phyloP scores from a whole-genome alignment of 495 filamentous ascomycete species.

The Talaromyces stipitatus region DNA sequence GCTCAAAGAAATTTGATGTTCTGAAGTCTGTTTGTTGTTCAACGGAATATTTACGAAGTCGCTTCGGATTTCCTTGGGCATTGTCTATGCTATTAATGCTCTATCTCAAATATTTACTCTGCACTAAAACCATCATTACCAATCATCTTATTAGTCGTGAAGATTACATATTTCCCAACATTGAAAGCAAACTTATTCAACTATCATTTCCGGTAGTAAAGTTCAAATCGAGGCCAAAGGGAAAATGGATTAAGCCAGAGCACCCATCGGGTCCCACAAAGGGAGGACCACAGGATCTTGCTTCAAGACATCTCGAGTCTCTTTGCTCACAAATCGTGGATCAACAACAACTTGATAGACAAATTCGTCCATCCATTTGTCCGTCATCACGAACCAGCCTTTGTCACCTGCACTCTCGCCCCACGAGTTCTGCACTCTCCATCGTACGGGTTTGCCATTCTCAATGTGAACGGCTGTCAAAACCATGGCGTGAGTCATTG shows the following conservation, averaged over 20 bases:
- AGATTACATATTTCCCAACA: no score
- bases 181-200: no score
- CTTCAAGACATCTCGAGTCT: constrained; percentile 59
- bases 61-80: background rate
- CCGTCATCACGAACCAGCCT: constrained; percentile 83
- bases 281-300: constrained; percentile 63
- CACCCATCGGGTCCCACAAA: constrained; percentile 85
- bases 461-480: constrained; percentile 75
- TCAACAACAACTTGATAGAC: constrained; percentile 84
- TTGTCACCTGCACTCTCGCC: constrained; percentile 56
- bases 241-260: constrained; percentile 50
- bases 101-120: background rate
- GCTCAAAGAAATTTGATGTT: background rate
- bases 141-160: background rate
- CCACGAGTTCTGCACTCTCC: constrained; percentile 86
- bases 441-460: constrained; percentile 56
- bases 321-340: constrained; percentile 54
- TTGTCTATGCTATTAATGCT: background rate
- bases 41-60: background rate
- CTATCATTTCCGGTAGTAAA: background rate
- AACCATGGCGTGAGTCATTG: constrained; percentile 91
- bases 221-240: no score
- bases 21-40: background rate
- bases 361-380: constrained; percentile 83
- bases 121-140: background rate